phyloP scores from a whole-genome alignment of 441 rosid genomes.

The Lepidium campestre region DNA sequence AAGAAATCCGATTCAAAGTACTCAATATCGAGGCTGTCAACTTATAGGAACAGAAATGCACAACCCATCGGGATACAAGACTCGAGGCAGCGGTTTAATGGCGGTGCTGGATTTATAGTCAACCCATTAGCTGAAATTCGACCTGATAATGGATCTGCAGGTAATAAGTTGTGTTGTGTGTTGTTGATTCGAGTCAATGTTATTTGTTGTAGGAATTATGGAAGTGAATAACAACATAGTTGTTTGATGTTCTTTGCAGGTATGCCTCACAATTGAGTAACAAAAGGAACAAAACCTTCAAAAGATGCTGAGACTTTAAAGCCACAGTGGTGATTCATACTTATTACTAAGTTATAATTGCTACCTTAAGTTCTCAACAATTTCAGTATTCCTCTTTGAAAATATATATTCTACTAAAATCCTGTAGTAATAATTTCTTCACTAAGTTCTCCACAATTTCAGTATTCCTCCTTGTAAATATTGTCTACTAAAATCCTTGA shows the following conservation, averaged over 20 bases:
- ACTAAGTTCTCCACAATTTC: neutral
- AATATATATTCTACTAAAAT: conserved; percentile 1
- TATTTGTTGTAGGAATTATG: neutral
- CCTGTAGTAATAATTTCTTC: neutral
- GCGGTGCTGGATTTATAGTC: conserved; percentile 56
- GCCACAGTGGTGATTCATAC: conserved; percentile 19
- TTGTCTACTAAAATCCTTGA: neutral
- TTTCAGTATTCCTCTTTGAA: neutral
- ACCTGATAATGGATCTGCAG: conserved; percentile 27
- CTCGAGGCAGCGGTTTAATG: conserved; percentile 43
- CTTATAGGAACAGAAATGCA: conserved; percentile 32
- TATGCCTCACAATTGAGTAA: conserved; percentile 10
- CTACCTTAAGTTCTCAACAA: neutral
- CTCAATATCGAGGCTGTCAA: conserved; percentile 38
- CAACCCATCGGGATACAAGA: conserved; percentile 35
- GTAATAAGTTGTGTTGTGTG: conserved; percentile 17
- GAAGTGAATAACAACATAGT: neutral
- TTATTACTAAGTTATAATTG: conserved; percentile 6
- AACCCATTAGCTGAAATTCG: conserved; percentile 87
- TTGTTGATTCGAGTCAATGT: neutral
- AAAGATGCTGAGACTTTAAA: neutral
- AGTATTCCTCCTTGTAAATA: neutral
- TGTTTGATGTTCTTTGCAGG: conserved; percentile 13
- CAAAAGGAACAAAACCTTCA: conserved; percentile 1
- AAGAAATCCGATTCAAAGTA: conserved; percentile 47